Percentiles rank a stretch among this genome's conserved stretches.
phyloP scores from a whole-genome alignment of 2,329 filamentous ascomycete genomes.

The Bimuria novae-zelandiae region DNA sequence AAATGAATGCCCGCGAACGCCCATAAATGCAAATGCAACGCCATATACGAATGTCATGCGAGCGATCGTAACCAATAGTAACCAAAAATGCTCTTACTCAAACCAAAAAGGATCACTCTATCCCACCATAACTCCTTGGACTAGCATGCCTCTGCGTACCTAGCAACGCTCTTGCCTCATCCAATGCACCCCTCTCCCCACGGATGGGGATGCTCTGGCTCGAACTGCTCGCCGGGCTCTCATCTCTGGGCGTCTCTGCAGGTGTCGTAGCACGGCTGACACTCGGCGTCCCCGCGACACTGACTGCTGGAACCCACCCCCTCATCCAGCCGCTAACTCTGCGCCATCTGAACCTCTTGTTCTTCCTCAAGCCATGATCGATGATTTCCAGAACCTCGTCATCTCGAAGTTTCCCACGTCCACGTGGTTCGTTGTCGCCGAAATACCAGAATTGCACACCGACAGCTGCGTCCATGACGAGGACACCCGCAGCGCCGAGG shows the following conservation, averaged over 20 bases:
- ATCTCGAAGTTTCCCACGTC: constrained; percentile 33
- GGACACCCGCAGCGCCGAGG: constrained; percentile 67
- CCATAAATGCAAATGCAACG: background rate
- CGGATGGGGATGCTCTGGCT: constrained; percentile 36
- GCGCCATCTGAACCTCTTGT: constrained; percentile 57
- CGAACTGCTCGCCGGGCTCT: constrained; percentile 18
- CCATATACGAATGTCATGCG: background rate
- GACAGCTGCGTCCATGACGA: constrained; percentile 65
- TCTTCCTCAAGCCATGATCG: constrained; percentile 35
- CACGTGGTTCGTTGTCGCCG: constrained; percentile 48
- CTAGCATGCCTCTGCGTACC: constrained; percentile 40
- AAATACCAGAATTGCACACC: constrained; percentile 67
- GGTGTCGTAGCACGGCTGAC: constrained; percentile 36
- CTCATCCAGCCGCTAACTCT: constrained; percentile 68
- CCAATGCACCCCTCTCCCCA: constrained; percentile 28
- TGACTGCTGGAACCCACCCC: constrained; percentile 64
- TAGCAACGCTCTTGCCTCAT: constrained; percentile 44
- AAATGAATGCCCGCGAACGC: background rate
- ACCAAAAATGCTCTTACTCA: background rate
- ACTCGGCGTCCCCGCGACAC: constrained; percentile 43
- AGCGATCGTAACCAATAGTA: too few relatives aligned
- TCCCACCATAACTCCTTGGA: constrained; percentile 40
- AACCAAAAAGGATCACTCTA: too few relatives aligned
- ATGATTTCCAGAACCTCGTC: constrained; percentile 54
- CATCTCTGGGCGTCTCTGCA: constrained; percentile 23